Conservation (phyloP, 305 asterid genomes). For the Salvia sclarea region DNA sequence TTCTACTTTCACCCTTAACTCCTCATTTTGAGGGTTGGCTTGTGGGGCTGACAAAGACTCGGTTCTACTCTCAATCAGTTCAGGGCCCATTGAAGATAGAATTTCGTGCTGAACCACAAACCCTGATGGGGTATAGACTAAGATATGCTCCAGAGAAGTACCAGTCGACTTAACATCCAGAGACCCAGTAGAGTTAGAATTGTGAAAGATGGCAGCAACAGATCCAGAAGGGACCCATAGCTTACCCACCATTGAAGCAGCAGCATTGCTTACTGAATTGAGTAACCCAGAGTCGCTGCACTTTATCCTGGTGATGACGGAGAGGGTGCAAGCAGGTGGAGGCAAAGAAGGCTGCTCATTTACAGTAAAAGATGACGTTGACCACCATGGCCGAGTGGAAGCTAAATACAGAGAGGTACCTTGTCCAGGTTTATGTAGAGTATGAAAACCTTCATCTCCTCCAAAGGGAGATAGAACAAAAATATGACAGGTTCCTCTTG, state of each 20-base stretch:
- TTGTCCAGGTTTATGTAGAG: slow-evolving; percentile 49
- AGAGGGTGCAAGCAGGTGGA: slow-evolving; percentile 74
- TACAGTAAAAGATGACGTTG: slow-evolving; percentile 61
- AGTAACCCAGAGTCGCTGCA: slow-evolving; percentile 75
- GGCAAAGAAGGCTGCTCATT: slow-evolving; percentile 59
- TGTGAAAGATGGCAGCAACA: slow-evolving; percentile 84
- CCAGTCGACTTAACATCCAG: slow-evolving; percentile 45
- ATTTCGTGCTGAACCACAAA: slow-evolving; percentile 90
- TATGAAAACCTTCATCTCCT: slow-evolving; percentile 67
- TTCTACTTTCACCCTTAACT: slow-evolving; percentile 75
- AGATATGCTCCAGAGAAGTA: slow-evolving; percentile 68
- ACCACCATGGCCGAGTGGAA: slow-evolving; percentile 86
- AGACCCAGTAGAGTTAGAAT: slow-evolving; percentile 47
- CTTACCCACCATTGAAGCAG: slow-evolving; percentile 86
- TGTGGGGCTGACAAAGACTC: slow-evolving; percentile 48
- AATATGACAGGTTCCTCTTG: slow-evolving; percentile 95
- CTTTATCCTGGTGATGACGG: slow-evolving; percentile 79
- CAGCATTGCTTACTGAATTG: slow-evolving; percentile 87
- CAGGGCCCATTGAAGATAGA: slow-evolving; percentile 57
- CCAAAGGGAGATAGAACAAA: slow-evolving; percentile 88
- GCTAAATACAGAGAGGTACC: slow-evolving; percentile 53
- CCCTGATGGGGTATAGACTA: slow-evolving; percentile 90
- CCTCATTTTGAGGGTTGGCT: slow-evolving; percentile 68
- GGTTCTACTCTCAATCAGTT: slow-evolving; percentile 51
- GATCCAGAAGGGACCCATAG: slow-evolving; percentile 81